Evolutionary conservation across 441 rosid species (phyloP).

Genomic region (Populus trichocarpa): DNA sequence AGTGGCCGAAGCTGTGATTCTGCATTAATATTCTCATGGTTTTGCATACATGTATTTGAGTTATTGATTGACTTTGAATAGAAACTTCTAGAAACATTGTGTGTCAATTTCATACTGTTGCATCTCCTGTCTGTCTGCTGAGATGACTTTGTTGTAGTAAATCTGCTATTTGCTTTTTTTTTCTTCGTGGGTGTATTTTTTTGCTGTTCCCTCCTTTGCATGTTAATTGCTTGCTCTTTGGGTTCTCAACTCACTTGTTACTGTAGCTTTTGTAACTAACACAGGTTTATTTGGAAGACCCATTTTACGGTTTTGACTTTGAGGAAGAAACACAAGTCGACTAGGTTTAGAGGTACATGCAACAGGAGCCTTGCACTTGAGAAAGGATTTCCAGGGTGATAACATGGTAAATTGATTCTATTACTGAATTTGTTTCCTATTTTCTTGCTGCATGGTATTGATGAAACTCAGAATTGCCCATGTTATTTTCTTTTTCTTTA

Average conservation of each 20-base stretch:
- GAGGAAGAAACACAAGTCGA: conserved; percentile 21
- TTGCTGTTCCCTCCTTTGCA: background rate
- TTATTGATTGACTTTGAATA: background rate
- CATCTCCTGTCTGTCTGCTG: background rate
- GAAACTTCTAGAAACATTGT: background rate
- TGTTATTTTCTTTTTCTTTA: background rate
- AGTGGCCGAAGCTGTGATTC: conserved; percentile 3
- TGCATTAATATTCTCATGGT: background rate
- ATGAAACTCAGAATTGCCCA: background rate
- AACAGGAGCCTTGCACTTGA: conserved; percentile 9
- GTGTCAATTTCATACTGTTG: background rate
- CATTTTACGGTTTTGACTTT: conserved; percentile 14
- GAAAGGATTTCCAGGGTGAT: conserved; percentile 16
- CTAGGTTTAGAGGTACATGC: conserved; percentile 15
- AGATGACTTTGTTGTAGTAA: conserved; percentile 10
- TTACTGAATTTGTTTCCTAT: no score
- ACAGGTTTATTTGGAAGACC: conserved; percentile 17
- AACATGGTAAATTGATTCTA: conserved; percentile 5
- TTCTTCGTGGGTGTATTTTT: no score
- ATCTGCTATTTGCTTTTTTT: background rate
- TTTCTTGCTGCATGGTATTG: background rate
- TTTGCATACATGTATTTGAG: background rate
- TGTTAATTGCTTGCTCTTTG: conserved; percentile 5
- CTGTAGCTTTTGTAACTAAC: conserved; percentile 23
- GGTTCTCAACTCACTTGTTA: conserved; percentile 17